phyloP scores from a whole-genome alignment of 129 eudicot species.

The Saussurea involucrata region DNA sequence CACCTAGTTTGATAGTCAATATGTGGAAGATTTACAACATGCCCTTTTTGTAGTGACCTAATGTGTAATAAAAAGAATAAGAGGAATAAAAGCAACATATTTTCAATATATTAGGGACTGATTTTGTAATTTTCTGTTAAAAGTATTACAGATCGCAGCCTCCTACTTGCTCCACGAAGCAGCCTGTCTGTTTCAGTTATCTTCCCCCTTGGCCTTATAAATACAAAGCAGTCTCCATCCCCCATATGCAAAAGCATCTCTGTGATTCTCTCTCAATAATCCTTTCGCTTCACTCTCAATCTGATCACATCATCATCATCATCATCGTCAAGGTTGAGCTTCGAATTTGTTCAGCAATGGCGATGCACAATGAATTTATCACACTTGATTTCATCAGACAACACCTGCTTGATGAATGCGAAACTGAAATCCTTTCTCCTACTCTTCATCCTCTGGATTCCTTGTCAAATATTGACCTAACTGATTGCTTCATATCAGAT shows the following conservation, averaged over 20 bases:
- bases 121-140: not conserved
- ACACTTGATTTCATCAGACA: slow-evolving; percentile 42
- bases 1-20: not conserved
- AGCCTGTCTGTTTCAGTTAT: not conserved
- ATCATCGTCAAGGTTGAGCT: not conserved
- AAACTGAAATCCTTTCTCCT: not conserved
- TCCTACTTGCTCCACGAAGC: not conserved
- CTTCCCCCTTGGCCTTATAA: not conserved
- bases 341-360: not conserved
- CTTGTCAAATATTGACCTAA: slow-evolving; percentile 1
- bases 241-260: slow-evolving; percentile 6
- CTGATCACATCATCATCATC: not conserved
- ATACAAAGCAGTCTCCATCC: not conserved
- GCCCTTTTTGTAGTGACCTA: no score
- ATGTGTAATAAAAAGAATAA: not conserved
- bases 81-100: not conserved
- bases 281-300: not conserved
- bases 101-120: not conserved
- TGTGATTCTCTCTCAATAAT: not conserved
- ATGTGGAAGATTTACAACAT: not conserved
- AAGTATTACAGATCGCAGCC: not conserved
- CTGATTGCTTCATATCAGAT: slow-evolving; percentile 14
- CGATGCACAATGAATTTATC: slow-evolving; percentile 21
- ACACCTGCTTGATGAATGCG: slow-evolving; percentile 42
- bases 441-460: not conserved